Conservation (phyloP, 768 basidiomycete genomes). For the Suillus plorans region DNA sequence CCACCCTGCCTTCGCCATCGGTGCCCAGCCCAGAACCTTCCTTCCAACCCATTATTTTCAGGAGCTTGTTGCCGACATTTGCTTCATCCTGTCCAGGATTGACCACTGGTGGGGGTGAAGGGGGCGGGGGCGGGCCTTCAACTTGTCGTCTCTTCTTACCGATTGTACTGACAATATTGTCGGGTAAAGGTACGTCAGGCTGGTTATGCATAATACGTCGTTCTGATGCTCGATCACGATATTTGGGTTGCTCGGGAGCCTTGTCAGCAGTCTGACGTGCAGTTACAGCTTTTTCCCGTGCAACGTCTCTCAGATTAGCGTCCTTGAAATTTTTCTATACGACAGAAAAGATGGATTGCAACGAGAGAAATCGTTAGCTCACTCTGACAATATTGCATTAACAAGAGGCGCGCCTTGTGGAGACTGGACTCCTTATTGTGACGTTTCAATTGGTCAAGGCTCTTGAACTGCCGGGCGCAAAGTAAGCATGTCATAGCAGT, state of each 20-base stretch:
- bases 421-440: slow-evolving; percentile 94
- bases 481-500: slow-evolving; percentile 78
- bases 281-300: slow-evolving; percentile 61
- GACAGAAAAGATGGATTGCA: slow-evolving; percentile 8
- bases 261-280: slow-evolving; percentile 36
- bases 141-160: slow-evolving; percentile 41
- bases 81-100: slow-evolving; percentile 78
- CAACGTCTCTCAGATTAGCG: slow-evolving; percentile 65
- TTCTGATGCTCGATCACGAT: slow-evolving; percentile 93
- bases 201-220: slow-evolving; percentile 90
- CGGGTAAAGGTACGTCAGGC: slow-evolving; percentile 75
- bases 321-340: slow-evolving; percentile 86
- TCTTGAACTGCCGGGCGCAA: slow-evolving; percentile 92
- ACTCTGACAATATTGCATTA: slow-evolving; percentile 20
- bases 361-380: slow-evolving; percentile 33
- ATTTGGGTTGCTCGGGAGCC: slow-evolving; percentile 65
- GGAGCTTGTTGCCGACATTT: slow-evolving; percentile 89
- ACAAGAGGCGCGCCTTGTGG: slow-evolving; percentile 75
- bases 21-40: slow-evolving; percentile 86
- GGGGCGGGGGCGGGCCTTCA: slow-evolving; percentile 59
- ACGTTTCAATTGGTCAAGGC: slow-evolving; percentile 77
- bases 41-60: slow-evolving; percentile 99
- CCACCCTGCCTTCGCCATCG: slow-evolving; percentile 79
- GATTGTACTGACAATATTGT: slow-evolving; percentile 40
- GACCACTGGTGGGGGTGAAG: slow-evolving; percentile 60